Evolutionary conservation across 371 early-diverging fungal species (phyloP), one percentile per base, ranked within the genome.

Genomic region (Cokeromyces recurvatus): DNA sequence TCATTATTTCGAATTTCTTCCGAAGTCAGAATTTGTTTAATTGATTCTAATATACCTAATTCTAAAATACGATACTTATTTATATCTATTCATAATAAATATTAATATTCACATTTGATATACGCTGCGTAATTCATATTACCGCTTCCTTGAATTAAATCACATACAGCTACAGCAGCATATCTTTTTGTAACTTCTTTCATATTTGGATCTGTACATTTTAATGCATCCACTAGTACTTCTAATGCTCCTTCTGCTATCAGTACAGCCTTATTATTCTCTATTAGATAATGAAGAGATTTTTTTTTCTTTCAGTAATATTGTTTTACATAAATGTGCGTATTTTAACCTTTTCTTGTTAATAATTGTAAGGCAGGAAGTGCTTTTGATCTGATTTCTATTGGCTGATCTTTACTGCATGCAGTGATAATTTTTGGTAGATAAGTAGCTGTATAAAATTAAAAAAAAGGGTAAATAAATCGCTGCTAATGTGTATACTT

Each of bases 111-210:
- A 29, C 29, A 29, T 8, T 5, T 11, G 8, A 11, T 11, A 29
- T 29, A 8, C 29, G 11, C 29, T 8, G 8, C 29, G 29, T 29
- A 11, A 11, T 31, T 19, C n/a, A 20, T 16, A 55, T 20, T 70
- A 82, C 84, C 84, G 39, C 76, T 77, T 16, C 74, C 74, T 34
- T 79, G 74, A 7, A 86, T 79, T n/a, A 90, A 47, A 39, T 85
- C 82, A 42, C 81, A 87, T 16, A 90, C 65, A 12, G 85, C 77
- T 2, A 85, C 82, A 6, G 88, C 80, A 1, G 82, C 86, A 57
- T 84, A 79, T 7, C 87, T 69, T 15, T 82, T 76, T 0, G 81
- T 78, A 5, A 73, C 69, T 46, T 84, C 85, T 9, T 69, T 68
- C 57, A 81, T 80, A 2, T 61, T 68, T 4, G 72, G 57, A 5